phyloP scores from a whole-genome alignment of 2,329 filamentous ascomycete genomes.

The Fusarium irregulare region DNA sequence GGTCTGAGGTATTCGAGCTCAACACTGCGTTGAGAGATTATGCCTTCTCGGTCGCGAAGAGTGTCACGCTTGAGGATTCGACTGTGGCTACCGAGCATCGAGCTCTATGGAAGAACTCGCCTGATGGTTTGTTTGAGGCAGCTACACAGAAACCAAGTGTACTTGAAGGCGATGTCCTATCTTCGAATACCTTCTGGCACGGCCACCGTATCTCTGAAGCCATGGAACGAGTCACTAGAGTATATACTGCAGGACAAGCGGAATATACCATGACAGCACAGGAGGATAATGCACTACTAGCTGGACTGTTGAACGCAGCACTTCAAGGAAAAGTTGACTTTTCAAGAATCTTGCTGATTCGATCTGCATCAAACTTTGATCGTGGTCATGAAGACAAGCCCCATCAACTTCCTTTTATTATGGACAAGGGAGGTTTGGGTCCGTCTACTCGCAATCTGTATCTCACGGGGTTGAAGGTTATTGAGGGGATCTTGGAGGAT shows the following conservation, averaged over 20 bases:
- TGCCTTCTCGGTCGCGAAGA: slow-evolving; percentile 15
- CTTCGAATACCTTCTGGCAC: slow-evolving; percentile 40
- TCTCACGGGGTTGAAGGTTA: slow-evolving; percentile 18
- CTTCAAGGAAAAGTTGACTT: slow-evolving; percentile 31
- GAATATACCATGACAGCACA: slow-evolving; percentile 40
- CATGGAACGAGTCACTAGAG: slow-evolving; percentile 30
- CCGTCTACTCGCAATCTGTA: slow-evolving; percentile 37
- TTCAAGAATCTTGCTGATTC: slow-evolving; percentile 28
- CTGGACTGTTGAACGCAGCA: slow-evolving; percentile 28
- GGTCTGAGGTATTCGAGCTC: slow-evolving; percentile 38
- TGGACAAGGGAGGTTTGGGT: slow-evolving; percentile 36
- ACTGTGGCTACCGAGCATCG: slow-evolving; percentile 13
- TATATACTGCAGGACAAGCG: slow-evolving; percentile 28
- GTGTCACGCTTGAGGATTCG: slow-evolving; percentile 10
- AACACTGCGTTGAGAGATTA: slow-evolving; percentile 28
- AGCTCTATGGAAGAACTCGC: slow-evolving; percentile 13
- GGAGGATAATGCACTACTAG: slow-evolving; percentile 35
- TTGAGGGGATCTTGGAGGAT: slow-evolving; percentile 18
- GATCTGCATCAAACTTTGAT: slow-evolving; percentile 40
- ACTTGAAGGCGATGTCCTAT: slow-evolving; percentile 36
- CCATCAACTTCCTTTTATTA: slow-evolving; percentile 34
- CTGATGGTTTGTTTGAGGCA: not conserved
- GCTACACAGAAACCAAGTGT: slow-evolving; percentile 17
- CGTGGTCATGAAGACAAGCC: slow-evolving; percentile 31
- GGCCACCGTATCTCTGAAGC: slow-evolving; percentile 34